phyloP scores from a whole-genome alignment of 164 flowering plant species.

The Aristolochia fimbriata region DNA sequence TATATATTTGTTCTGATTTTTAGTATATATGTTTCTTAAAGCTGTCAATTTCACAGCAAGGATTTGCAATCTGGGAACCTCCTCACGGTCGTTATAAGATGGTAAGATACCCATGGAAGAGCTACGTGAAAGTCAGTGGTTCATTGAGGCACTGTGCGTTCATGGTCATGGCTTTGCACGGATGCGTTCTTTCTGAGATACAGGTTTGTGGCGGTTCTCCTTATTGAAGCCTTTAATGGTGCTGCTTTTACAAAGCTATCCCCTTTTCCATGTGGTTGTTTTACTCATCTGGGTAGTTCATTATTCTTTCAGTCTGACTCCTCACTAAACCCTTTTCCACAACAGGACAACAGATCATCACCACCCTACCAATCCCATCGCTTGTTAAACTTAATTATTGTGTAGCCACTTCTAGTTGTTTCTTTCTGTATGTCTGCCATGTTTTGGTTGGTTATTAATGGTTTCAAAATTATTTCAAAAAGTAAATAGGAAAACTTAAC shows the following conservation, averaged over 20 bases:
- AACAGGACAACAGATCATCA: no score
- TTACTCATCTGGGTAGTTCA: neutral
- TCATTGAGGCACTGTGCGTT: slow-evolving; percentile 87
- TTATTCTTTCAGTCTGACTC: neutral
- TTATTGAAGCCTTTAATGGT: neutral
- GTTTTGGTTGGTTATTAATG: no score
- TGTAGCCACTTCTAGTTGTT: no score
- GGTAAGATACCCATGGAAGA: slow-evolving; percentile 70
- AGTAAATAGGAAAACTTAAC: no score
- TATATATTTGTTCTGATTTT: neutral
- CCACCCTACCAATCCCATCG: no score
- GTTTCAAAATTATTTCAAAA: no score
- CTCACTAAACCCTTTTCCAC: no score
- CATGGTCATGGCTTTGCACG: slow-evolving; percentile 95
- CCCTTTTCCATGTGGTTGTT: no score
- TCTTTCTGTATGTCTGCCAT: no score
- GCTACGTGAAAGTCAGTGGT: slow-evolving; percentile 64
- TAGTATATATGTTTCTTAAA: neutral
- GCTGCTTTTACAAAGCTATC: neutral
- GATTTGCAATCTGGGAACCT: slow-evolving; percentile 88
- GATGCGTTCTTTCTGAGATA: slow-evolving; percentile 87
- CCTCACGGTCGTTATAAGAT: slow-evolving; percentile 80
- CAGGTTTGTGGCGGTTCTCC: slow-evolving; percentile 64
- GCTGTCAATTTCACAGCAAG: slow-evolving; percentile 32
- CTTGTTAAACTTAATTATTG: no score